phyloP scores from a whole-genome alignment of 768 basidiomycete species.

The Termitomyces sp. region DNA sequence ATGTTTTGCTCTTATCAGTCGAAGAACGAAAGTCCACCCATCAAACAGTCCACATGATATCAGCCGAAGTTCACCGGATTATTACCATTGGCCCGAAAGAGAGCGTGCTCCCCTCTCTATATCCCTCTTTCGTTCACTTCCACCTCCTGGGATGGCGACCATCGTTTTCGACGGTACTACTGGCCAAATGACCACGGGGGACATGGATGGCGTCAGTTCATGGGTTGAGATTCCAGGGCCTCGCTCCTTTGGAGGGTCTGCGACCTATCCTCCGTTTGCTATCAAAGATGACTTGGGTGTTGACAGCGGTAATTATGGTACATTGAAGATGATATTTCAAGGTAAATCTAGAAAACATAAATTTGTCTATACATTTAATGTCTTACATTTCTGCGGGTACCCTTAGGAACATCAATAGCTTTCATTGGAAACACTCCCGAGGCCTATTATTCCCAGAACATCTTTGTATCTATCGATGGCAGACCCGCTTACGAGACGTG shows the following conservation, averaged over 20 bases:
- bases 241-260: not conserved
- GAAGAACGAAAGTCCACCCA: not conserved
- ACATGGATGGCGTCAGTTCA: not conserved
- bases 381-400: not conserved
- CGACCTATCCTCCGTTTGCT: not conserved
- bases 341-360: not conserved
- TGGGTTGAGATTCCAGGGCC: not conserved
- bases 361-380: not conserved
- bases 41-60: not conserved
- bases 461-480: conserved; percentile 5
- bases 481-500: not conserved
- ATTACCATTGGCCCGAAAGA: not conserved
- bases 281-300: not conserved
- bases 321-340: not conserved
- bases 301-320: conserved; percentile 4
- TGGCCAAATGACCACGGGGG: not conserved
- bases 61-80: not conserved
- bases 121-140: not conserved
- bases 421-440: conserved; percentile 2
- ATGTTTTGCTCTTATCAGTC: not conserved
- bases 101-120: not conserved
- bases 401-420: conserved; percentile 1
- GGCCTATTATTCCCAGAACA: not conserved
- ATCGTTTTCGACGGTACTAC: not conserved
- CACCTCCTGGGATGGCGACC: not conserved